Evolutionary conservation across 345 rosid species (phyloP), one percentile per base, ranked within the genome.

Genomic region (Eucalyptus marginata): DNA sequence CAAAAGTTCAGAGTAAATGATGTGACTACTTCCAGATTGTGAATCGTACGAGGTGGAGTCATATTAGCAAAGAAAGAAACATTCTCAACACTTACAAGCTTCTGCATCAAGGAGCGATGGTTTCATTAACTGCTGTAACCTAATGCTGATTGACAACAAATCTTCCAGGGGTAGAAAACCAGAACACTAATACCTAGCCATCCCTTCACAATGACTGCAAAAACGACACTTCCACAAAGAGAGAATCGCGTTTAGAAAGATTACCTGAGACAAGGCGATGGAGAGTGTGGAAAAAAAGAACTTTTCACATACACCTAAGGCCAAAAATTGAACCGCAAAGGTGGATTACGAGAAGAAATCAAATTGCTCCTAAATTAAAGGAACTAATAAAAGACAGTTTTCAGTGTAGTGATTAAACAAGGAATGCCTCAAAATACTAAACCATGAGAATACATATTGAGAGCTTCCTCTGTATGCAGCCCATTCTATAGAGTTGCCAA

Each of bases 181-280:
- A 20, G 27, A 76, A 31, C 20, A 85, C 15, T 27, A 12, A 85
- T 85, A 33, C 49, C 47, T 17, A 44, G 16, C 31, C 13, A 27
- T 85, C 40, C 43, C 87, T 49, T 49, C 51, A 85, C 33, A 85
- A 27, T 13, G 84, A 40, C 84, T 20, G 84, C n/a, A 85, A 85
- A 27, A 47, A 49, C 5, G 10, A 17, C 51, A 59, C 31, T 17
- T 52, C 90, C 71, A 52, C 16, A 88, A 68, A 36, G 52, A 52
- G 44, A 85, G 84, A 76, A 24, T 20, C 24, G 1, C 2, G 20
- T 87, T 33, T n/a, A 50, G 49, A 89, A 89, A 66, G 43, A 17
- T 91, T 93, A 98, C 99, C 94, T 95, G 91, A 97, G 98, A 89
- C 95, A 94, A 86, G 99, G 91, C 91, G 97, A 90, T 84, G 99